Evolutionary conservation across 768 basidiomycete genomes (phyloP).

Genomic region (Ramaria sp.): DNA sequence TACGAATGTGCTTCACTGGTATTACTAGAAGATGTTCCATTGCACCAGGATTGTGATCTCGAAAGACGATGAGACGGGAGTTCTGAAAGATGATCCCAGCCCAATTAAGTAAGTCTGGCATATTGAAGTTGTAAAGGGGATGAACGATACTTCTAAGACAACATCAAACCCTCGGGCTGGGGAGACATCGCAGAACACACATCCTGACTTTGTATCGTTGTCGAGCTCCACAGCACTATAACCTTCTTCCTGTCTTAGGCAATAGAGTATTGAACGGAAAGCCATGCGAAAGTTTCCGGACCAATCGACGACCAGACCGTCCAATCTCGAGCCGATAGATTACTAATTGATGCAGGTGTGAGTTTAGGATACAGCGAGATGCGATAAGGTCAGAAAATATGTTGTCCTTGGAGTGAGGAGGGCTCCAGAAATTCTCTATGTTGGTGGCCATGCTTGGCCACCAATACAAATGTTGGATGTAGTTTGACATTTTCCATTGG

Average conservation of each 20-base stretch:
- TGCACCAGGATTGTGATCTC: conserved; percentile 25
- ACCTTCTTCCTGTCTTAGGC: background rate
- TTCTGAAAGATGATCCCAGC: conserved; percentile 15
- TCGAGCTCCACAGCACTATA: background rate
- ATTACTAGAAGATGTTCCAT: conserved; percentile 26
- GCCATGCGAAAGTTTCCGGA: background rate
- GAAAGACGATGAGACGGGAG: conserved; percentile 22
- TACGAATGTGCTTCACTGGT: conserved; percentile 27
- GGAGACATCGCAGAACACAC: conserved; percentile 24
- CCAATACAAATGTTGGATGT: no score
- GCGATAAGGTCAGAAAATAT: no score
- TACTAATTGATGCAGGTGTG: no score
- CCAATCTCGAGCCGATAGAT: no score
- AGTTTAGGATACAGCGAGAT: no score
- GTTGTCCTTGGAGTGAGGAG: no score
- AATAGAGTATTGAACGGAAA: background rate
- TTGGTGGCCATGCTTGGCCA: no score
- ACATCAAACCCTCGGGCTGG: conserved; percentile 24
- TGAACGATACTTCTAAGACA: conserved; percentile 22
- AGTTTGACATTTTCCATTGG: no score
- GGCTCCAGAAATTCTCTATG: no score
- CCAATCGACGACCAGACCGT: background rate
- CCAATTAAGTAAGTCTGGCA: background rate
- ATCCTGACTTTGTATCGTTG: conserved; percentile 7
- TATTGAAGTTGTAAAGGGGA: background rate